Evolutionary conservation across 768 basidiomycete genomes (phyloP).

Genomic region (Amanita muscaria): DNA sequence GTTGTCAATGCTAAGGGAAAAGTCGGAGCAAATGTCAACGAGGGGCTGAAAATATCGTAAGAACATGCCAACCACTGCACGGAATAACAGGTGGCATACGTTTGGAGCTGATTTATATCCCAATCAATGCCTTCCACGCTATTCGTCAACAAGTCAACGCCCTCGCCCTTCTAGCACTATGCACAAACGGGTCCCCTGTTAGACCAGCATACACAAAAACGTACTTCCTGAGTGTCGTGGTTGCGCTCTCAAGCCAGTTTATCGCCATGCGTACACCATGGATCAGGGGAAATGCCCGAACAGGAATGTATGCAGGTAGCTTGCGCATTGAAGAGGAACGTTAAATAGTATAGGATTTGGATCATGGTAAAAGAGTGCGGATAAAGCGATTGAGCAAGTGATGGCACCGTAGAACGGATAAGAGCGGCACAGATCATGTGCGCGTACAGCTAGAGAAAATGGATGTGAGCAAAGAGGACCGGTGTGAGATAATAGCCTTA

Average conservation of each 20-base stretch:
- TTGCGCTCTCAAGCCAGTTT: conserved; percentile 45
- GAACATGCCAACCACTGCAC: too few species aligned
- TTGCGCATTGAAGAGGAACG: conserved; percentile 43
- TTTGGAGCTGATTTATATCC: too few species aligned
- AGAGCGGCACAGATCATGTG: conserved; percentile 72
- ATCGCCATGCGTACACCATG: conserved; percentile 38
- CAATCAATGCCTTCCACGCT: conserved; percentile 22
- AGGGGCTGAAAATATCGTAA: too few species aligned
- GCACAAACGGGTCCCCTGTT: conserved; percentile 64
- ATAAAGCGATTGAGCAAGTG: conserved; percentile 67
- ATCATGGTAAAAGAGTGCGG: conserved; percentile 71
- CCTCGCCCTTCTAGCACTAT: conserved; percentile 40
- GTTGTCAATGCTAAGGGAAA: conserved; percentile 72
- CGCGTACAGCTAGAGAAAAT: too few species aligned
- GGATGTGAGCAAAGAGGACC: background rate
- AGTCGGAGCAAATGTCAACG: too few species aligned
- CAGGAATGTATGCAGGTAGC: conserved; percentile 44
- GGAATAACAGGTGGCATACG: too few species aligned
- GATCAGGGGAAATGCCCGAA: conserved; percentile 35
- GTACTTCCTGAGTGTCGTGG: conserved; percentile 46
- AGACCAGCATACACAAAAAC: conserved; percentile 68
- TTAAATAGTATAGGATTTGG: conserved; percentile 45
- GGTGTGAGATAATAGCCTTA: conserved; percentile 21
- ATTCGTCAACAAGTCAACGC: conserved; percentile 35
- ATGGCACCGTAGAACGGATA: conserved; percentile 71